Evolutionary conservation across 192 early-diverging fungal genomes (phyloP).

Genomic region (Backusella psychrophila): DNA sequence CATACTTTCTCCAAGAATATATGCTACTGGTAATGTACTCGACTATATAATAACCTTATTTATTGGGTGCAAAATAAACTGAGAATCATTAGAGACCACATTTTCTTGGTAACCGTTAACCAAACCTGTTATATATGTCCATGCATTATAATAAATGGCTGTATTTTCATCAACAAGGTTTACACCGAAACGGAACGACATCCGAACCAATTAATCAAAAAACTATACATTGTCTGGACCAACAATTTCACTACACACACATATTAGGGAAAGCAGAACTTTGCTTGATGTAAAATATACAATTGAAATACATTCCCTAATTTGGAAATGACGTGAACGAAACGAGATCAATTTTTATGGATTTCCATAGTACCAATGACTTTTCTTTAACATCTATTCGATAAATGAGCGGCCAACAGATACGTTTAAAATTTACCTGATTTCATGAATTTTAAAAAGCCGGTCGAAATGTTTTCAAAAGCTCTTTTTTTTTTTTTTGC

Average conservation of each 20-base stretch:
- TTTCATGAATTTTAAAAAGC: not conserved
- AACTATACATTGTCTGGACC: not conserved
- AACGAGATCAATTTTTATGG: not conserved
- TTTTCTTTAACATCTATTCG: too few species aligned
- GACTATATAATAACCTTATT: not conserved
- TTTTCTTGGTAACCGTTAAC: slow-evolving; percentile 2
- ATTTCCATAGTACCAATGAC: too few species aligned
- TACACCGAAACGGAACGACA: not conserved
- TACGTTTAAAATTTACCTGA: too few species aligned
- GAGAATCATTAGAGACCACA: slow-evolving; percentile 11
- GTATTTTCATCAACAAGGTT: too few species aligned
- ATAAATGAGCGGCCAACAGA: too few species aligned
- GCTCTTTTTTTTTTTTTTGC: not conserved
- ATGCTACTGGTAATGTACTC: too few species aligned
- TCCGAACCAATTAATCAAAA: not conserved
- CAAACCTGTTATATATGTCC: not conserved
- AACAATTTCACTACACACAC: not conserved
- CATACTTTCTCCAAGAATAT: slow-evolving; percentile 25
- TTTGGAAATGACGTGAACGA: not conserved
- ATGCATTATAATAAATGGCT: too few species aligned
- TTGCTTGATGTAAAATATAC: not conserved
- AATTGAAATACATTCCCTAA: not conserved
- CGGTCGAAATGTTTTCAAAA: not conserved
- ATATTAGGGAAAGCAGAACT: not conserved
- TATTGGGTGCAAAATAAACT: slow-evolving; percentile 6